Evolutionary conservation across 208 protist genomes (phyloP), one percentile per base, ranked within the genome.

Genomic region (Borovskyia barvae): DNA sequence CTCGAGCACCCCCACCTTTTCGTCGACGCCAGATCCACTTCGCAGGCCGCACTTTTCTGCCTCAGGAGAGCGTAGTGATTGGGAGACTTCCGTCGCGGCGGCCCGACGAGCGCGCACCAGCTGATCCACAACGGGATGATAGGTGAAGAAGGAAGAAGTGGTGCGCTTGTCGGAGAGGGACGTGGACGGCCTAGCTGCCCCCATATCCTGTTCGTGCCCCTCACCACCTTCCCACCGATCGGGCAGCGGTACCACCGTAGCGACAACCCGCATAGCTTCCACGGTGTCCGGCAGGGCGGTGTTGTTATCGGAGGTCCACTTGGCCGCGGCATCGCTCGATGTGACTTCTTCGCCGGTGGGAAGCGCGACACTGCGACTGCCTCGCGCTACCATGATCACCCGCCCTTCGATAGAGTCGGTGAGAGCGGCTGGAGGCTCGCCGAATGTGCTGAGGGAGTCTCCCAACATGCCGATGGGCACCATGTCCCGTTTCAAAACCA

Each of bases 141-240:
- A 71, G 5, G 55, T 64, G 55, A 58, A 63, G 50, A 25, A 11
- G 19, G n/a, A 28, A 39, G n/a, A n/a, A n/a, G n/a, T n/a, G n/a
- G n/a, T n/a, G n/a, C n/a, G n/a, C n/a, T n/a, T n/a, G 14, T 14
- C 8, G 35, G 35, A 39, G 11, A 14, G 11, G 35, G 35, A 39
- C 14, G 35, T 39, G 35, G 35, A 39, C 8, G 14, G 35, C 35
- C 11, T n/a, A 8, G 35, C 35, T 39, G 35, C 35, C 35, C 20
- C 32, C 33, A 15, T 24, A 17, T 42, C 35, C 33, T 20, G 17
- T 41, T 36, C 2, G 17, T 12, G 37, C 5, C n/a, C 52, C 3
- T 58, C 24, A 48, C 8, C 39, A 22, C 24, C 37, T 37, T 32
- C 2, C 17, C 40, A 14, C 9, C 42, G 26, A 39, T 14, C 33